Evolutionary conservation across 805 yeast genomes (phyloP), one percentile per base, ranked within the genome.

Genomic region (Cyberlindnera sargentensis): DNA sequence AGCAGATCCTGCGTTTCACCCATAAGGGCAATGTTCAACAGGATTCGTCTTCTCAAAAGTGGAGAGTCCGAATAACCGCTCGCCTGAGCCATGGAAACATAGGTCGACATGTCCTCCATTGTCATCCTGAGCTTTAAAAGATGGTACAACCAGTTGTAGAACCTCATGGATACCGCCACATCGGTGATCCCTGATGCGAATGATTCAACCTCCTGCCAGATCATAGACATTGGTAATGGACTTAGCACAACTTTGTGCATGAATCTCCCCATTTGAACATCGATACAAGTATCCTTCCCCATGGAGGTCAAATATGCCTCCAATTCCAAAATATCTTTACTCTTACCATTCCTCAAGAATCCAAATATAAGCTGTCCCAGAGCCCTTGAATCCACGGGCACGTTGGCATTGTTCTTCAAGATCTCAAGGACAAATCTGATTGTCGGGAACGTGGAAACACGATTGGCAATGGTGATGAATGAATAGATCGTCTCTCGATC

Each of bases 391-490:
- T 36, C 20, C 15, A 39, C 33, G 10, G 31, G 31, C 11, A 39
- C 9, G 11, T 25, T 26, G 15, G 25, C 31, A 37, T 56, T 45
- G 42, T 50, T 47, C 29, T 46, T 47, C 30, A 56, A 37, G 27
- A 57, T 11, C 4, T 52, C 57, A 3, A 55, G 39, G 6, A 45
- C 56, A 34, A 58, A 55, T 23, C 44, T 43, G 3, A 54, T 33
- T 0, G 50, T 44, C 9, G 53, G 47, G 34, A 56, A 54, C 3
- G 46, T 49, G 1, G 55, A 45, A 2, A 47, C 51, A 25, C 47
- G 39, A 9, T 44, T 44, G 4, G 58, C 49, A 11, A 45, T 44
- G 32, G 37, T 45, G 26, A 57, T 29, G 31, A 52, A 55, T 11
- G 40, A 47, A 37, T 50, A 47, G 2, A 57, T 25, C 3, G 60